Conservation (phyloP, 345 rosid species). For the Triadica sebifera region DNA sequence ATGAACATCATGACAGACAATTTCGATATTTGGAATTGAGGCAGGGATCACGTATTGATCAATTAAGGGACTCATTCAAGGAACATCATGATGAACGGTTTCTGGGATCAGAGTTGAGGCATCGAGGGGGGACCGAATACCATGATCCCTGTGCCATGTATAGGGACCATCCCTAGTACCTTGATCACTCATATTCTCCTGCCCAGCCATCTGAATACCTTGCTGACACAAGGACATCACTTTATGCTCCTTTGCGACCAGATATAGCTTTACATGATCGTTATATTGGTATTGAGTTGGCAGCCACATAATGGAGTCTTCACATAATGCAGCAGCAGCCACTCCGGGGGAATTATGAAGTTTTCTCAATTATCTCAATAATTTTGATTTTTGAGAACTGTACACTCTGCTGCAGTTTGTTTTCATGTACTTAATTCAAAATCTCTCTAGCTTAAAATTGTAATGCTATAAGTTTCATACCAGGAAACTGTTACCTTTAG, state of each 20-base stretch:
- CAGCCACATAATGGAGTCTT: not conserved
- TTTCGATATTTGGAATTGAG: conserved; percentile 1
- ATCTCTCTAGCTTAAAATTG: not conserved
- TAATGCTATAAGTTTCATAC: no score
- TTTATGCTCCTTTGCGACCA: not conserved
- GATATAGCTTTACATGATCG: not conserved
- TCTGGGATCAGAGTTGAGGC: not conserved
- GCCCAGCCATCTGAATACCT: conserved; percentile 4
- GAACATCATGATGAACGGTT: not conserved
- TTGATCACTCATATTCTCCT: conserved; percentile 1
- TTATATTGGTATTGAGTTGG: not conserved
- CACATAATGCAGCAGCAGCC: not conserved
- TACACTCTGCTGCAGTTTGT: not conserved
- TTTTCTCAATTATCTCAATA: no score
- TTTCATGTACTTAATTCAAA: no score
- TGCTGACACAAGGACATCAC: not conserved
- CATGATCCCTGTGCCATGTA: not conserved
- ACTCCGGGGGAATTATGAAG: no score
- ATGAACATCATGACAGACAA: not conserved
- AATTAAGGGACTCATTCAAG: not conserved
- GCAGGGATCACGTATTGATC: not conserved
- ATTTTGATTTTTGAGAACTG: not conserved
- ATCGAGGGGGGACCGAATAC: not conserved
- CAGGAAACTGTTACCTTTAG: not conserved
- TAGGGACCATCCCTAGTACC: not conserved